These are phyloP conservation scores for Entophlyctis luteolus DNA, from an alignment of 192 early-diverging fungal genomes.

Conservation along the genomic window DNA sequence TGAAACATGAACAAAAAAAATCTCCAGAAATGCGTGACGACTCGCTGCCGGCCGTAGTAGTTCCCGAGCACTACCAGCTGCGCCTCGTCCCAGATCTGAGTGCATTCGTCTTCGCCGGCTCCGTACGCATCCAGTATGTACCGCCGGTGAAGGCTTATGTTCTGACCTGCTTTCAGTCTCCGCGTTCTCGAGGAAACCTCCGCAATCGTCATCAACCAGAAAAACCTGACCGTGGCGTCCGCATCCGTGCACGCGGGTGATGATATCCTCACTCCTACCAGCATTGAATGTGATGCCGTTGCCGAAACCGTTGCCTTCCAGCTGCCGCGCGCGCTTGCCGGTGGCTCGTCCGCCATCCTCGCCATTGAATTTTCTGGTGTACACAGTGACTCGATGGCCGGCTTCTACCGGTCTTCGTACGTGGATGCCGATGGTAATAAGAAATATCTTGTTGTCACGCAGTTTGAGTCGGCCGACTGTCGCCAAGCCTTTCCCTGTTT, in stretches of 20 bases:
- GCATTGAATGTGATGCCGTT: conserved; percentile 36
- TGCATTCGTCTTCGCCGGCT: conserved; percentile 74
- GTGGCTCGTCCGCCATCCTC: conserved; percentile 40
- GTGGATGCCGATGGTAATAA: conserved; percentile 34
- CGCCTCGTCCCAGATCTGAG: conserved; percentile 61
- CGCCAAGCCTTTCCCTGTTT: conserved; percentile 90
- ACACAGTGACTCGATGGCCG: conserved; percentile 35
- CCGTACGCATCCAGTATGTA: conserved; percentile 65
- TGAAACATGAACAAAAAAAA: no score
- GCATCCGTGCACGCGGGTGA: neutral
- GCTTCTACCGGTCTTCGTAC: conserved; percentile 72
- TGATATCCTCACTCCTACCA: conserved; percentile 38
- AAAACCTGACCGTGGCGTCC: neutral
- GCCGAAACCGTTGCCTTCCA: conserved; percentile 44
- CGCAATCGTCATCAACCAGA: conserved; percentile 5
- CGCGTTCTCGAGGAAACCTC: neutral
- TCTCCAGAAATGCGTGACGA: no score
- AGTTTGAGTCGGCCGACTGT: conserved; percentile 89
- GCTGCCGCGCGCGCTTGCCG: conserved; percentile 39
- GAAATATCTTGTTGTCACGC: conserved; percentile 79
- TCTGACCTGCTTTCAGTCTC: neutral
- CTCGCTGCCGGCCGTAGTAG: conserved; percentile 71
- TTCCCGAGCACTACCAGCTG: conserved; percentile 71
- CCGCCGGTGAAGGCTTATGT: neutral
- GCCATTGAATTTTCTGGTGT: conserved; percentile 45